A percentile compares a stretch with the other conserved stretches of the same genome.
phyloP scores from a whole-genome alignment of 306 rosid species.

The Ochetophila trinervis region DNA sequence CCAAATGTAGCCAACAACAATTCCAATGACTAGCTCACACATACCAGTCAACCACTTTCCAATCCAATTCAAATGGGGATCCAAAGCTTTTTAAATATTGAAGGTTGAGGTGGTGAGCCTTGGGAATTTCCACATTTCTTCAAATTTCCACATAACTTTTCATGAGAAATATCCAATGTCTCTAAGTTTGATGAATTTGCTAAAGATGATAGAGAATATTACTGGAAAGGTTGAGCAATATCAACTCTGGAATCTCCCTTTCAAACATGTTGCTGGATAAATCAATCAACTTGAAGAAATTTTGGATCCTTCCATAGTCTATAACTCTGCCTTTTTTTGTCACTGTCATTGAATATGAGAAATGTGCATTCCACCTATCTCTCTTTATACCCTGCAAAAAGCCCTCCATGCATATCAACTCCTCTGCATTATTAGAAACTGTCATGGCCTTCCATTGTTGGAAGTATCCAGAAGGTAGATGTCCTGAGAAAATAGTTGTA shows the following conservation, averaged over 20 bases:
- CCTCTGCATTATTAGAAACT: background rate
- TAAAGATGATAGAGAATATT: conserved; percentile 8
- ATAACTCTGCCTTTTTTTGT: conserved; percentile 6
- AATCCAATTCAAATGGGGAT: conserved; percentile 7
- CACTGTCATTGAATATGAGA: background rate
- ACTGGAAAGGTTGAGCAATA: conserved; percentile 10
- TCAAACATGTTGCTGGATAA: conserved; percentile 16
- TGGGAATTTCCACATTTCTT: conserved; percentile 18
- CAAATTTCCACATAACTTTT: conserved; percentile 19
- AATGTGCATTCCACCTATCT: background rate
- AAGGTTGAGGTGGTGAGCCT: background rate
- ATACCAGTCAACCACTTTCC: conserved; percentile 16
- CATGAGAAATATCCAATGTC: conserved; percentile 16
- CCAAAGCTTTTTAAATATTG: background rate
- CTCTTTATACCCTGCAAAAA: background rate
- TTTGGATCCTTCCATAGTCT: background rate
- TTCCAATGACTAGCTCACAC: conserved; percentile 8
- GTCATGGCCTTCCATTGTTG: background rate
- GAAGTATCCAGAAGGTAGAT: background rate
- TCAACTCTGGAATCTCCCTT: conserved; percentile 11
- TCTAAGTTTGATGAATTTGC: background rate
- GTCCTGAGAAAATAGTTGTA: background rate
- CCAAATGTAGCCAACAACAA: background rate
- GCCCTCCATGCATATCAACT: background rate
- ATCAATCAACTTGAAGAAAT: background rate